Evolutionary conservation across 306 rosid species (phyloP).

Genomic region (Urtica urens): DNA sequence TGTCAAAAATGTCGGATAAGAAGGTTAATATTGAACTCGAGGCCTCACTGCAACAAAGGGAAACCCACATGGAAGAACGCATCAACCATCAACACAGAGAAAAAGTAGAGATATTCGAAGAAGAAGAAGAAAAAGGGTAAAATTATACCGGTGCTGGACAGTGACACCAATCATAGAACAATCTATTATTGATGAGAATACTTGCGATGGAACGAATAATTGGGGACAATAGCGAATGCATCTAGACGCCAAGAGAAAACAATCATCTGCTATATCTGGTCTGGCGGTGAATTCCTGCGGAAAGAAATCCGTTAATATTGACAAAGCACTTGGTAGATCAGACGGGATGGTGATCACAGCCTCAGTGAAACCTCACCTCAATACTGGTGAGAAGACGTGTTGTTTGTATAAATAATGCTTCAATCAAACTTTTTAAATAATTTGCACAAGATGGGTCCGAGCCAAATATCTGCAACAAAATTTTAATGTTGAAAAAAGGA

Average conservation of each 20-base stretch:
- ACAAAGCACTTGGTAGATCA: slow-evolving; percentile 7
- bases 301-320: slow-evolving; percentile 7
- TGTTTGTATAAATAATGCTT: slow-evolving; percentile 78
- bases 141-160: slow-evolving; percentile 74
- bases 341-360: slow-evolving; percentile 3
- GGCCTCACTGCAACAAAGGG: slow-evolving; percentile 65
- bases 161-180: slow-evolving; percentile 96
- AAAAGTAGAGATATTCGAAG: too few species aligned
- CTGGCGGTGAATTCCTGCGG: slow-evolving; percentile 96
- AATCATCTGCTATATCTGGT: slow-evolving; percentile 99
- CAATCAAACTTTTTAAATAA: slow-evolving; percentile 82
- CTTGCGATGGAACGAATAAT: slow-evolving; percentile 79
- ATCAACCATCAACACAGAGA: too few species aligned
- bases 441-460: slow-evolving; percentile 89
- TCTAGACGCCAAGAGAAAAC: slow-evolving; percentile 93
- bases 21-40: slow-evolving; percentile 92
- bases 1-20: slow-evolving; percentile 81
- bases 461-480: slow-evolving; percentile 83
- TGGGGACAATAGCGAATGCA: slow-evolving; percentile 99
- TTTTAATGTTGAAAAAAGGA: too few species aligned
- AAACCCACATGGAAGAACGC: too few species aligned
- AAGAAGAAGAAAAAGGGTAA: background rate
- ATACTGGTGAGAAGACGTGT: slow-evolving; percentile 74
- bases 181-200: slow-evolving; percentile 82
- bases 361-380: slow-evolving; percentile 42